Conservation (phyloP, 805 yeast genomes). For the Brettanomyces custersianus region DNA sequence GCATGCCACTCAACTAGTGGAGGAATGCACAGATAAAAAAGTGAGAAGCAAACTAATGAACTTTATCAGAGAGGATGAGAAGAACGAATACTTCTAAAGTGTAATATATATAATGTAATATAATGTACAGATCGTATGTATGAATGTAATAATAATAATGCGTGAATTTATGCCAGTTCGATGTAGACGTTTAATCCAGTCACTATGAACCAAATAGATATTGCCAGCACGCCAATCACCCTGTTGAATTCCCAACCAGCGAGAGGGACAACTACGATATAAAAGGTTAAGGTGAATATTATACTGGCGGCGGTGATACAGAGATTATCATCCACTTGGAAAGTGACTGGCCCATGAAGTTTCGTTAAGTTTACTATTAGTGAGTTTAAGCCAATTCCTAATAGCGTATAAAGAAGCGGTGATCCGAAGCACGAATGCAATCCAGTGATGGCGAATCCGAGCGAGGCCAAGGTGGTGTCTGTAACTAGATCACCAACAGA, state of each 20-base stretch:
- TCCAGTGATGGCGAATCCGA: constrained; percentile 34
- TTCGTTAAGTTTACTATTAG: constrained; percentile 18
- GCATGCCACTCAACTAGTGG: constrained; percentile 5
- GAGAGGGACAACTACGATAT: constrained; percentile 33
- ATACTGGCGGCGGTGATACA: constrained; percentile 31
- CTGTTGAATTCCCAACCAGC: constrained; percentile 38
- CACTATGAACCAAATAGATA: constrained; percentile 24
- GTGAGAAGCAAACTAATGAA: not conserved
- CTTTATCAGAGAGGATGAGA: not conserved
- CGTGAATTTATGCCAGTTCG: not conserved
- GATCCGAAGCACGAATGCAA: constrained; percentile 48
- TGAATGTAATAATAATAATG: constrained; percentile 4
- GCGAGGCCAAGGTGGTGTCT: constrained; percentile 33
- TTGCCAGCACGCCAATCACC: constrained; percentile 28
- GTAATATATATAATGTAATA: not conserved
- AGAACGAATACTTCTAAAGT: constrained; percentile 3
- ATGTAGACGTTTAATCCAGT: constrained; percentile 13
- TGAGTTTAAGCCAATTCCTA: constrained; percentile 45
- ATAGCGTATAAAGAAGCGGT: constrained; percentile 36
- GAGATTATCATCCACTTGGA: constrained; percentile 31
- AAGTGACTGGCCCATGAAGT: constrained; percentile 17
- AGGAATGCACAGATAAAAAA: not conserved
- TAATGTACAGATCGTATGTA: not conserved
- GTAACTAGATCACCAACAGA: constrained; percentile 45
- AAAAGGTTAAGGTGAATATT: constrained; percentile 29